Base-by-base conservation (phyloP, 2,329 filamentous ascomycete species). In the Microsporum ferrugineum region DNA sequence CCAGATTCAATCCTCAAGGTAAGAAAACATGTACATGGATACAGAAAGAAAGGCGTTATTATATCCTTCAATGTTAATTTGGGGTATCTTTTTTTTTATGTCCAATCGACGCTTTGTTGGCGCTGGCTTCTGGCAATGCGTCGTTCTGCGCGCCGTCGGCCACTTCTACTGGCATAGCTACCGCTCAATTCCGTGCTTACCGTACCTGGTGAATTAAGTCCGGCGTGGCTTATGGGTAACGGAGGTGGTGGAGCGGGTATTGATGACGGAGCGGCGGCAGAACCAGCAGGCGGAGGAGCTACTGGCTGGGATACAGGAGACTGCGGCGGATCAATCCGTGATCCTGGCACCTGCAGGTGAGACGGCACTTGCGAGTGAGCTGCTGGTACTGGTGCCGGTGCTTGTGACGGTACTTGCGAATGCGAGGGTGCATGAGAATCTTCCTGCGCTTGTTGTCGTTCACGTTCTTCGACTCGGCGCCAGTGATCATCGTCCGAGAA, bases 161-260 rank as follows among this genome's bases (percentile, higher is more conserved):
- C 70, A 56, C 81, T 74, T 66, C 82, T 82, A 62, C 76, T 80
- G 1, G 79, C 81, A 66, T 81, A 82, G 61, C 80, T 74, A 38
- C 75, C 72, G 65, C 77, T 77, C 23, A 76, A 74, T 61, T 79
- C 78, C 0, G 77, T 80, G 7, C 77, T 79, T 2, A 76, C 77
- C 60, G 70, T 76, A 47, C 76, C 77, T 34, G 74, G 74, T 0
- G 75, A 76, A 3, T 71, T 71, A 58, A 77, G 77, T 14, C 73
- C 71, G 5, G 72, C 41, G 17, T 43, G 57, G 27, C 57, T 43
- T 14, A 45, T 59, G 29, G 39, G 38, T 17, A 67, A 72, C 6
- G 75, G 75, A 27, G 73, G 73, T 1, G 72, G 73, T 49, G 62
- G 63, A 45, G 17, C 58, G 49, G 45, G 57, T 29, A 56, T 41